Base-by-base conservation (phyloP, 306 rosid species). In the Luffa acutangula region DNA sequence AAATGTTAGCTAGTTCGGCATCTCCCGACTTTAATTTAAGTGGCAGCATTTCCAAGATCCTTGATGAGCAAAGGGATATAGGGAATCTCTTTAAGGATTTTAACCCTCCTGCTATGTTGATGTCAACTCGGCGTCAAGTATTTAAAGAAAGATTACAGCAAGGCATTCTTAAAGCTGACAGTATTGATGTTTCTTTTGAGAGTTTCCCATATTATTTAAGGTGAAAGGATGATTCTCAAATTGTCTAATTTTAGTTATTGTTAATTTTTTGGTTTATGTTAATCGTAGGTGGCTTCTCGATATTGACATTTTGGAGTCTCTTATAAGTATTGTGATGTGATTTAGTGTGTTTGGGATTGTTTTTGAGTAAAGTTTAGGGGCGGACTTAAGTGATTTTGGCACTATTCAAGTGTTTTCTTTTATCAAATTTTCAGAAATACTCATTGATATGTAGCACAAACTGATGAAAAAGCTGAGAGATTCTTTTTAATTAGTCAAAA, bases 161-260 rank as follows among this genome's bases (percentile, higher is more conserved):
- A 81, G 89, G 88, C 85, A 87, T 96, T 87, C 85, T 96, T 56
- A 71, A 76, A 84, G 85, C 90, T 77, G 91, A 86, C 53, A 83
- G 86, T 64, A 91, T 87, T 79, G 92, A 87, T 70, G 94, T 89
- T 79, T 88, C 94, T 43, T 93, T 96, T 73, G 98, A 93, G 86
- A 83, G 79, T 83, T 96, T 96, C 78, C 99, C 99, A 45, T 96
- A 96, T 82, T 96, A 86, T 86, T 88, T 96, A 81, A 96, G 99
- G 99, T 96, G 64, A 78, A 70, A 71, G 81, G 78, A 33, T 52
- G 58, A 39, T 17, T 75, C 58, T 78, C 81, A 56, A 31, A 60
- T 79, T 59, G 49, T 36, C 20, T 48, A 5, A n/a, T 13, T 21
- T 77, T 52, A 10, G 45, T 70, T 21, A 13, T 31, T 58, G 11